These are phyloP conservation scores for Pleomassaria siparia DNA, from an alignment of 2,329 filamentous ascomycete species.

Conservation along the genomic window DNA sequence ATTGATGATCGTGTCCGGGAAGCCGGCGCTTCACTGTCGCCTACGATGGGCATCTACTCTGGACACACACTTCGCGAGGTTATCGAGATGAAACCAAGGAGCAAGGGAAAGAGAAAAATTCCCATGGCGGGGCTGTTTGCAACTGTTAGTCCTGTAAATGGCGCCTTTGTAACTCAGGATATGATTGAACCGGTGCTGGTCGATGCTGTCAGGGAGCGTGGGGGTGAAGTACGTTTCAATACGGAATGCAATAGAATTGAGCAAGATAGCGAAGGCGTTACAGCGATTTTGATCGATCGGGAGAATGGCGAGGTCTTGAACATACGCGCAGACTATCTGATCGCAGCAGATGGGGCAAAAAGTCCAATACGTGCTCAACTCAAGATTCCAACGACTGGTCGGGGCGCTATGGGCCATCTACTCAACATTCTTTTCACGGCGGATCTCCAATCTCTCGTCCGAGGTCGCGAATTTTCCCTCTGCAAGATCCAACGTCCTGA, in stretches of 20 bases:
- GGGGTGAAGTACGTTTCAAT: constrained; percentile 2
- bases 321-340: constrained; percentile 3
- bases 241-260: background rate
- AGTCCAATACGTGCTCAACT: background rate
- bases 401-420: constrained; percentile 34
- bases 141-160: background rate
- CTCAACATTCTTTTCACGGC: constrained; percentile 42
- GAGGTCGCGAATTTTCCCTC: constrained; percentile 36
- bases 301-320: background rate
- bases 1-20: background rate
- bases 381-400: constrained; percentile 14
- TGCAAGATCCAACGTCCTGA: constrained; percentile 25
- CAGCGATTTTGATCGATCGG: constrained; percentile 3
- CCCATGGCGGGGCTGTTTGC: background rate
- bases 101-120: background rate
- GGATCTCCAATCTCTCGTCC: constrained; percentile 27
- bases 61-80: constrained; percentile 5
- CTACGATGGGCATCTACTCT: constrained; percentile 1
- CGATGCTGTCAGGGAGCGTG: background rate
- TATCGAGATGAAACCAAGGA: constrained; percentile 4
- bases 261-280: constrained; percentile 1
- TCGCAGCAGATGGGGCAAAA: constrained; percentile 5
- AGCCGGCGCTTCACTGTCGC: constrained; percentile 5
- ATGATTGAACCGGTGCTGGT: constrained; percentile 5
- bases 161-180: constrained; percentile 1